These are phyloP conservation scores for Citrus sinensis DNA, from an alignment of 345 rosid species.

Conservation along the genomic window DNA sequence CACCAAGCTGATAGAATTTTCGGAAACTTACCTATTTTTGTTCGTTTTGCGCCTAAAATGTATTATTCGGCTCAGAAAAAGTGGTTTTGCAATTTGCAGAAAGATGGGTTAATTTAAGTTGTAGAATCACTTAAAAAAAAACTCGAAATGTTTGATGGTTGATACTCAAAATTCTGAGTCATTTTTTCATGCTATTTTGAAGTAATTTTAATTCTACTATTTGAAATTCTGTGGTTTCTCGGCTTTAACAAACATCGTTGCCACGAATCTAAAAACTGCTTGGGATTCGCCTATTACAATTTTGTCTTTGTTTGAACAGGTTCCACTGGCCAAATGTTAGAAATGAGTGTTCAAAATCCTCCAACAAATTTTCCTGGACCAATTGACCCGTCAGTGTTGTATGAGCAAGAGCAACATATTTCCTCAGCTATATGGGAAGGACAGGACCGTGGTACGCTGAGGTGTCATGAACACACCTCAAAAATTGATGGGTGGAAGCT, in stretches of 20 bases:
- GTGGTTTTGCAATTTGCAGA: neutral
- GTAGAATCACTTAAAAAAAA: neutral
- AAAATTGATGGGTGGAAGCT: conserved; percentile 76
- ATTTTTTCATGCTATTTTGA: too few species aligned
- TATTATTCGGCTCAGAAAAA: neutral
- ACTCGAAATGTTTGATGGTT: neutral
- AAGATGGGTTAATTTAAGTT: neutral
- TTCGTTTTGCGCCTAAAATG: neutral
- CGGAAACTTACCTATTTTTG: neutral
- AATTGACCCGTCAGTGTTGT: conserved; percentile 33
- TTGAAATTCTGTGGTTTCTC: too few species aligned
- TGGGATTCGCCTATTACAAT: neutral
- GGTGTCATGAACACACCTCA: conserved; percentile 75
- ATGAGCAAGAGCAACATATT: conserved; percentile 61
- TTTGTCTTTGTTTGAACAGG: neutral
- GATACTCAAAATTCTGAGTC: too few species aligned
- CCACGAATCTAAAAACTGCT: too few species aligned
- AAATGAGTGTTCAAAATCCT: conserved; percentile 11
- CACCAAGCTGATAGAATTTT: neutral
- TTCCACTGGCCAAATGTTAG: neutral
- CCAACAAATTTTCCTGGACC: conserved; percentile 25
- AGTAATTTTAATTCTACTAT: too few species aligned
- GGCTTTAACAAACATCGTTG: too few species aligned
- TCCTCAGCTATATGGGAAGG: conserved; percentile 57
- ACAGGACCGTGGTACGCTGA: conserved; percentile 71